Base-by-base conservation (phyloP, 176 grass and related monocot species). In the Poa pratensis region DNA sequence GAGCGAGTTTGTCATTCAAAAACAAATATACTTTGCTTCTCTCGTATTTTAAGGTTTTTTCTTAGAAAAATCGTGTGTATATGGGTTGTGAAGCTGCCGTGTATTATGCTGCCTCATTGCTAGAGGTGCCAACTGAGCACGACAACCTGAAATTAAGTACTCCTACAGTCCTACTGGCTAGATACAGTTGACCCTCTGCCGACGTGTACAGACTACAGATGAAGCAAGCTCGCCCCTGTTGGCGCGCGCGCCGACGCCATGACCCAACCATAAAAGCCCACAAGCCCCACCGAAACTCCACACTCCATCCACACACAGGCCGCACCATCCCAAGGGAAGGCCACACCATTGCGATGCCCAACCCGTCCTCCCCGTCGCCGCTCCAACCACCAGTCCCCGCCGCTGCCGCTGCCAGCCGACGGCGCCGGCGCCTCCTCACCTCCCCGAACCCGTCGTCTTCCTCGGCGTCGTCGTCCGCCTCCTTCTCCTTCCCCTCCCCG, bases 201-300 rank as follows among this genome's bases (percentile, higher is more conserved):
- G 43, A 74, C 45, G 45, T 74, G 71, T 74, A 50, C 45, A 49
- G 43, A 17, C 40, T 42, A 42, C 40, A 42, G 40, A 42, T 8
- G 13, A n/a, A 48, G n/a, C 2, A 48, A 13, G 40, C 5, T 37
- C 4, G 35, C 39, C 39, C 11, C 45, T 12, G 43, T 30, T 75
- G 5, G 7, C 55, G 22, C 37, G 39, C 26, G 24, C 55, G 55
- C 71, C 45, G 22, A 45, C 73, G 65, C 54, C 84, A 65, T 79
- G 73, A n/a, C 42, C 76, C 78, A 35, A 82, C 83, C 64, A 90
- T 90, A 49, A 49, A 90, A 90, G 76, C 86, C 14, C 53, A 9
- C 43, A 27, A 74, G 52, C 59, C 68, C 45, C 14, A 15, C 77
- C 54, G 76, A 37, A 18, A 0, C n/a, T 76, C 22, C 34, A 39